Conservation (phyloP, 257 asterid species). For the Salvia splendens region DNA sequence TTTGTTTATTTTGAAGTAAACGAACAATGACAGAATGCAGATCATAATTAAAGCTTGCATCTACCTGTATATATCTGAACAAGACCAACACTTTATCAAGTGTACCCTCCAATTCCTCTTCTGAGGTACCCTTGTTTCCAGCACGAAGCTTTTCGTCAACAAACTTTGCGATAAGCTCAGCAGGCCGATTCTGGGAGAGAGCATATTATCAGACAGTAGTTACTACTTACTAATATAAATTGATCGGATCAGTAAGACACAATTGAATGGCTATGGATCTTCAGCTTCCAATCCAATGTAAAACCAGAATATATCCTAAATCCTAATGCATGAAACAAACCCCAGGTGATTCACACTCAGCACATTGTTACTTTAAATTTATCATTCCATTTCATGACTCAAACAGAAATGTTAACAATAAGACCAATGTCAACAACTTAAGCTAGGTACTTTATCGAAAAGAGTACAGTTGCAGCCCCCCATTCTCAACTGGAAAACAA, state of each 20-base stretch:
- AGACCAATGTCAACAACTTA: conserved; percentile 2
- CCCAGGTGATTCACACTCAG: conserved; percentile 13
- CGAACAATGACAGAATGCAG: not conserved
- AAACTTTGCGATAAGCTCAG: conserved; percentile 95
- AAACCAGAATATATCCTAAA: conserved; percentile 8
- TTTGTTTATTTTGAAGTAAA: conserved; percentile 3
- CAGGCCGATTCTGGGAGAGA: conserved; percentile 81
- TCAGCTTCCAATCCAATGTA: conserved; percentile 4
- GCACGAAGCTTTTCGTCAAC: conserved; percentile 98
- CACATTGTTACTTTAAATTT: conserved; percentile 9
- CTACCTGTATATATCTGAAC: conserved; percentile 95
- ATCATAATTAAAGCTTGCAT: not conserved
- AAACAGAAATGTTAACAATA: not conserved
- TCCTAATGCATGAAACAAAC: conserved; percentile 1
- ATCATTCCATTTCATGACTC: conserved; percentile 18
- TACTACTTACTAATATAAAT: not conserved
- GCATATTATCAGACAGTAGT: conserved; percentile 18
- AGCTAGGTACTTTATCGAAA: not conserved
- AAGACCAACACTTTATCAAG: conserved; percentile 93
- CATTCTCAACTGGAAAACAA: not conserved
- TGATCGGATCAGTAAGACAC: not conserved
- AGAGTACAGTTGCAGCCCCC: not conserved
- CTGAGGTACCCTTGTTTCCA: conserved; percentile 98
- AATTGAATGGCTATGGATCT: not conserved
- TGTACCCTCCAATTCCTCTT: conserved; percentile 98